Evolutionary conservation across 1,139 yeast genomes (phyloP), one percentile per base, ranked within the genome.

Genomic region (Sugiyamaella pinicola): DNA sequence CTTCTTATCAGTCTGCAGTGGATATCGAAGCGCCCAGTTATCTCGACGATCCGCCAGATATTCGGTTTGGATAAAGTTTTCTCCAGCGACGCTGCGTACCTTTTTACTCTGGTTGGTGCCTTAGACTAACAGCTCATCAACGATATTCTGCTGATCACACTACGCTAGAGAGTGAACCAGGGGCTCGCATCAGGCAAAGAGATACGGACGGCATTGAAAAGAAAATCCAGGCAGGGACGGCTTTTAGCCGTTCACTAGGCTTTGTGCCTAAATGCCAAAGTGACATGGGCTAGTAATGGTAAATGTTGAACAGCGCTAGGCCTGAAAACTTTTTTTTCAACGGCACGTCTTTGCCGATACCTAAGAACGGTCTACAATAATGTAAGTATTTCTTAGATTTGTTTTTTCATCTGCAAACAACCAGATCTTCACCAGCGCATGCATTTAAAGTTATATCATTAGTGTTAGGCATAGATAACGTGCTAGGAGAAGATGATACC

Each of bases 1-100:
- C 37, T 38, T 38, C 29, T 38, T 38, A 38, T 38, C 42, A 38
- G 42, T 22, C 24, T 26, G 42, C 42, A 22, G 28, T 17, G 7
- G 18, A 38, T 22, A 38, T 26, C 31, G 28, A 24, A 24, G 28
- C 28, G 31, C 31, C 10, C 9, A 4, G 3, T 26, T 26, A 3
- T 26, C 8, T 26, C 31, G 31, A 26, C 3, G 31, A 26, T 26
- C 31, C 9, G 12, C 12, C 31, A n/a, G n/a, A n/a, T n/a, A n/a
- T n/a, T n/a, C n/a, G n/a, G n/a, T n/a, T n/a, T n/a, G n/a, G n/a
- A n/a, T n/a, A n/a, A 24, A 24, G 28, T 24, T n/a, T 4, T 9
- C 10, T 26, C 31, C 31, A 26, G 31, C 31, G 12, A 3, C 8
- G 3, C 31, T n/a, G 31, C n/a, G n/a, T n/a, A n/a, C n/a, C n/a